Percentiles rank a stretch among this genome's conserved stretches.
Conservation (phyloP, 1,139 yeast species). For the Geotrichum australiense region DNA sequence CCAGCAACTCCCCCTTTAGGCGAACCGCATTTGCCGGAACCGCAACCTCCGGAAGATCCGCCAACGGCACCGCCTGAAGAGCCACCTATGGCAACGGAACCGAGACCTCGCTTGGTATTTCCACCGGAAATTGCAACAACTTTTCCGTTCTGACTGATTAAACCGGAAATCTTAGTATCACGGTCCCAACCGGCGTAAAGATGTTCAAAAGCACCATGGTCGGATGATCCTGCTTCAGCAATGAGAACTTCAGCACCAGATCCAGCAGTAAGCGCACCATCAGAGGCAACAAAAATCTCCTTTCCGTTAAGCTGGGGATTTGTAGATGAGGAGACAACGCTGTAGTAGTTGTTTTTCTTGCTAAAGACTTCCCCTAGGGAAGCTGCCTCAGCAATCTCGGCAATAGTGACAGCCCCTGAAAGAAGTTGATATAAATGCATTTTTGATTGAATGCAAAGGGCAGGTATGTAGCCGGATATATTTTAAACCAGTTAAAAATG, state of each 20-base stretch:
- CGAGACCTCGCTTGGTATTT: neutral
- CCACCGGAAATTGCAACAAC: neutral
- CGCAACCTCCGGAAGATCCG: neutral
- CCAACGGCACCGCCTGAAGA: neutral
- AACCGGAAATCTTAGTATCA: neutral
- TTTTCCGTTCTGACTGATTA: neutral
- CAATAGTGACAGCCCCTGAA: no score
- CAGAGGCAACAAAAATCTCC: neutral
- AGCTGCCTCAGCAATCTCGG: no score
- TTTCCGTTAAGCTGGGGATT: neutral
- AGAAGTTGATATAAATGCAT: no score
- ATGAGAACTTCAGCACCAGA: neutral
- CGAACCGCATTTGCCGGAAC: no score
- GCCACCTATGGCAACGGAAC: neutral
- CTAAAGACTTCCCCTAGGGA: no score
- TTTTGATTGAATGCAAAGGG: no score
- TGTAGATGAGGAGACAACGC: neutral
- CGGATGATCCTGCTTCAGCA: neutral
- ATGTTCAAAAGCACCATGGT: neutral
- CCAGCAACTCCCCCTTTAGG: no score
- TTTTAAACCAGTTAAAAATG: no score
- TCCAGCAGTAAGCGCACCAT: conserved; percentile 2
- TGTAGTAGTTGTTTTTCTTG: conserved; percentile 3
- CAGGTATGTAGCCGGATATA: no score
- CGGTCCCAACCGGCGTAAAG: conserved; percentile 6